Evolutionary conservation across 2,329 filamentous ascomycete genomes (phyloP), one percentile per base, ranked within the genome.

Genomic region (Cordyceps javanica): DNA sequence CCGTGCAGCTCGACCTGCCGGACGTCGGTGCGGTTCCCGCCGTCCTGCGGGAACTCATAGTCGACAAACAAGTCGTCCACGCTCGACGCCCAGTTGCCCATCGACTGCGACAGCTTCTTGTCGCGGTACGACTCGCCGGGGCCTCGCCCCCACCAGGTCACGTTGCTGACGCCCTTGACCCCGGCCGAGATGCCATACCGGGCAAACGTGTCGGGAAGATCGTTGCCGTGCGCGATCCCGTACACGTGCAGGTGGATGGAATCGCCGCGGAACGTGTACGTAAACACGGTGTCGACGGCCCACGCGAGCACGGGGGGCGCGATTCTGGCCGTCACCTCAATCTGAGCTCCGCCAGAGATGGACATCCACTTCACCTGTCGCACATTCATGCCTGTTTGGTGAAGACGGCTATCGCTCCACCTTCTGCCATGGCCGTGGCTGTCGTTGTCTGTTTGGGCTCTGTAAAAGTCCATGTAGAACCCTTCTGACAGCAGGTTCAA

Each of bases 41-140:
- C 77, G 59, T 90, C 87, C 67, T 90, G 87, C 0, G 86, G 87
- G 57, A 82, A 85, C 62, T 90, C 86, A 65, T 88, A 89, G 44
- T 81, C 76, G 1, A 80, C 75, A 67, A 79, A 82, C 0, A 89
- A 72, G 1, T 77, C 73, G 48, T 81, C 77, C 2, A 84, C 71
- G 26, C n/a, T 26, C 1, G 62, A 63, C 11, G 67, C 63, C 70
- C 77, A 85, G 50, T 77, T 79, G 7, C 82, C 85, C 4, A 87
- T 70, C 1, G 70, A 69, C 66, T 88, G 85, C 4, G 81, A 79
- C 13, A 75, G 67, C 67, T 88, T 87, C 72, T 80, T 86, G 70
- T 90, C 87, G 16, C 73, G 72, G 72, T 89, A 90, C 11, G 77
- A 81, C 67, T 89, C 85, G 2, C 82, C 82, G 0, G 84, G 83